Conservation (phyloP, 2,329 filamentous ascomycete species). For the Metarhizium guizhouense region DNA sequence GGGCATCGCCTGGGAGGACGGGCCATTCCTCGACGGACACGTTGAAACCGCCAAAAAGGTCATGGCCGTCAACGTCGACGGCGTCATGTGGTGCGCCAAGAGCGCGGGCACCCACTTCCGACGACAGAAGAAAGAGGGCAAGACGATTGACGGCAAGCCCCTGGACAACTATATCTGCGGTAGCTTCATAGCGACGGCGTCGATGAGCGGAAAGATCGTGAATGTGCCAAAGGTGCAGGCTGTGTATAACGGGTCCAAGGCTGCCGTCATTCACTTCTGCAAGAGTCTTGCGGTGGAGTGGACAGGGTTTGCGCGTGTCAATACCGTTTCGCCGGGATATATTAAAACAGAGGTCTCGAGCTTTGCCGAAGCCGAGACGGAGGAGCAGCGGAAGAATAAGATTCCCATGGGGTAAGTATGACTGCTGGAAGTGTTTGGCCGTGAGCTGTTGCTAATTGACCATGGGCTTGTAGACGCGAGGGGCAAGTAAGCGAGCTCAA, state of each 20-base stretch:
- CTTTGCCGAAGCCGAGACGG: conserved; percentile 56
- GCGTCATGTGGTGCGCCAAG: conserved; percentile 68
- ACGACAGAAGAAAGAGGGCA: conserved; percentile 59
- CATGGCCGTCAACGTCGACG: conserved; percentile 63
- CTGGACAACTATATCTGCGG: conserved; percentile 53
- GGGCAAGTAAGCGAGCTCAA: conserved; percentile 68
- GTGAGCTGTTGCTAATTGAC: neutral
- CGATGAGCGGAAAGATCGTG: conserved; percentile 69
- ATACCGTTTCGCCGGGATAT: conserved; percentile 67
- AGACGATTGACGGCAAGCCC: conserved; percentile 51
- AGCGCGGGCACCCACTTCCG: conserved; percentile 62
- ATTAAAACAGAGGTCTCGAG: conserved; percentile 64
- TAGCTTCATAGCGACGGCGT: conserved; percentile 70
- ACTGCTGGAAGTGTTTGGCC: neutral
- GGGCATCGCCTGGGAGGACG: conserved; percentile 65
- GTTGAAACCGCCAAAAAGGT: conserved; percentile 58
- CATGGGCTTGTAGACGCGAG: conserved; percentile 43
- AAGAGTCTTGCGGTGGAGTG: conserved; percentile 68
- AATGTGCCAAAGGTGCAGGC: conserved; percentile 70
- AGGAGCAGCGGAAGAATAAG: conserved; percentile 67
- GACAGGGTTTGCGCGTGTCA: conserved; percentile 65
- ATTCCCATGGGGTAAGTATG: conserved; percentile 60
- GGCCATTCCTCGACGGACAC: conserved; percentile 56
- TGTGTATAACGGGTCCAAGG: conserved; percentile 66
- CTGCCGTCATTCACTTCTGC: conserved; percentile 51